Percentiles rank a stretch among this genome's conserved stretches.
Evolutionary conservation across 371 early-diverging fungal genomes (phyloP).

Genomic region (Rhizopus stolonifer): DNA sequence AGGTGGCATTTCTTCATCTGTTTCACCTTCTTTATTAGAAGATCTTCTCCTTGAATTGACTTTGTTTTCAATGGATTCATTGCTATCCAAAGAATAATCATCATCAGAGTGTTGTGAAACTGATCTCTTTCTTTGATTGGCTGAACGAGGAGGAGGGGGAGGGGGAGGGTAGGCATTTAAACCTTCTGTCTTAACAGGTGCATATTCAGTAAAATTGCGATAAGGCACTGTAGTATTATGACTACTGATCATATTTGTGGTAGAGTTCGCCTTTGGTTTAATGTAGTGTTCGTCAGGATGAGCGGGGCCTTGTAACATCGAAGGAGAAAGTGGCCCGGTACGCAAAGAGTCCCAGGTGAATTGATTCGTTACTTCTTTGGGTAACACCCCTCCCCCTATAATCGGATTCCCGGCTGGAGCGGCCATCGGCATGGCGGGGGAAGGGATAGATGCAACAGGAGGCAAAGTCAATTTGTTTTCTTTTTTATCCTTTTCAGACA

Average conservation of each 20-base stretch:
- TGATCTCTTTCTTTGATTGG: not conserved
- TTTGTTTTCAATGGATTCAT: not conserved
- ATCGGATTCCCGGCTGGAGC: constrained; percentile 22
- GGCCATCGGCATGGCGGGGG: constrained; percentile 19
- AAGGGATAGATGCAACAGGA: constrained; percentile 44
- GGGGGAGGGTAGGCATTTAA: not conserved
- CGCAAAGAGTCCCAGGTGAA: constrained; percentile 68
- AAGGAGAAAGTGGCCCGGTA: constrained; percentile 75
- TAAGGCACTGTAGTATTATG: not conserved
- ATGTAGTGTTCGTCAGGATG: constrained; percentile 40
- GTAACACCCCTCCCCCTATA: constrained; percentile 38
- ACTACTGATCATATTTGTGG: not conserved
- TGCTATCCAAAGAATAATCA: not conserved
- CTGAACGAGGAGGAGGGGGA: not conserved
- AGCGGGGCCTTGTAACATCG: constrained; percentile 71
- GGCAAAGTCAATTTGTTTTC: constrained; percentile 34
- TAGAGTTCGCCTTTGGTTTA: not conserved
- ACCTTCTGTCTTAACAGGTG: not conserved
- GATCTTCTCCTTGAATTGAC: not conserved
- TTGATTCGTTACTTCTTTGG: constrained; percentile 50
- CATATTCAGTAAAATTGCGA: not conserved
- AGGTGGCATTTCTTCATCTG: not conserved
- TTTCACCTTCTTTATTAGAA: not conserved
- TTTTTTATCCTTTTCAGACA: constrained; percentile 10
- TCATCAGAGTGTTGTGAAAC: not conserved